Conservation (phyloP, 2,329 filamentous ascomycete species). For the Bisporella sp. region DNA sequence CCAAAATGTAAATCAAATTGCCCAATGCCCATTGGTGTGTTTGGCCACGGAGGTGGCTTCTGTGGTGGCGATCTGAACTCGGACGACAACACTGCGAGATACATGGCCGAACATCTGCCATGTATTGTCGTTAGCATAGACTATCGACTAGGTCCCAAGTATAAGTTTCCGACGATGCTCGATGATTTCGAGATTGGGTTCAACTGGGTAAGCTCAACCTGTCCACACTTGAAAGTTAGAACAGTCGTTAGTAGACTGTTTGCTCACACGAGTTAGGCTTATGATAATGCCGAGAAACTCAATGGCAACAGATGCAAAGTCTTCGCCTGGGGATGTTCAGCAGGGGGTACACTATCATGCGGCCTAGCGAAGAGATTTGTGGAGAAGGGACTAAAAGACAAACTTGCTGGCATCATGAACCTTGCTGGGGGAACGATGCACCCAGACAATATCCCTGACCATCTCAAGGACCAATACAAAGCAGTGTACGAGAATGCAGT, state of each 20-base stretch:
- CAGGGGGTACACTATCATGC: constrained; percentile 19
- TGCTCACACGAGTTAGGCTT: constrained; percentile 9
- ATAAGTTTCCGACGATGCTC: constrained; percentile 23
- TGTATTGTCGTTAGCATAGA: constrained; percentile 29
- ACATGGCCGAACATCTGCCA: constrained; percentile 23
- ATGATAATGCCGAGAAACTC: constrained; percentile 8
- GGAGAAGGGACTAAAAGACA: constrained; percentile 4
- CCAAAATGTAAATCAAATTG: no score
- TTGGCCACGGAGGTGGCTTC: constrained; percentile 31
- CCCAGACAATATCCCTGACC: constrained; percentile 11
- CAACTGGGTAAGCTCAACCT: constrained; percentile 14
- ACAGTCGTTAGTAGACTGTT: not conserved
- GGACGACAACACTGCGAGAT: constrained; percentile 29
- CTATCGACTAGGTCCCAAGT: constrained; percentile 21
- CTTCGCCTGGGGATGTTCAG: constrained; percentile 19
- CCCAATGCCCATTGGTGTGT: constrained; percentile 27
- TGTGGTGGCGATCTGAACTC: constrained; percentile 28
- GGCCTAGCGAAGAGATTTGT: constrained; percentile 17
- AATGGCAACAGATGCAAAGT: constrained; percentile 5
- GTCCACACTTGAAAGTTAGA: no score
- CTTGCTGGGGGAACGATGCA: constrained; percentile 19
- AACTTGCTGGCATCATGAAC: constrained; percentile 17
- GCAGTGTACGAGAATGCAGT: constrained; percentile 14
- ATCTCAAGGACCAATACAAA: constrained; percentile 13
- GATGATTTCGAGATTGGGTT: constrained; percentile 20